These are phyloP conservation scores for Limtongia smithiae DNA, from an alignment of 805 yeast genomes.

Conservation along the genomic window DNA sequence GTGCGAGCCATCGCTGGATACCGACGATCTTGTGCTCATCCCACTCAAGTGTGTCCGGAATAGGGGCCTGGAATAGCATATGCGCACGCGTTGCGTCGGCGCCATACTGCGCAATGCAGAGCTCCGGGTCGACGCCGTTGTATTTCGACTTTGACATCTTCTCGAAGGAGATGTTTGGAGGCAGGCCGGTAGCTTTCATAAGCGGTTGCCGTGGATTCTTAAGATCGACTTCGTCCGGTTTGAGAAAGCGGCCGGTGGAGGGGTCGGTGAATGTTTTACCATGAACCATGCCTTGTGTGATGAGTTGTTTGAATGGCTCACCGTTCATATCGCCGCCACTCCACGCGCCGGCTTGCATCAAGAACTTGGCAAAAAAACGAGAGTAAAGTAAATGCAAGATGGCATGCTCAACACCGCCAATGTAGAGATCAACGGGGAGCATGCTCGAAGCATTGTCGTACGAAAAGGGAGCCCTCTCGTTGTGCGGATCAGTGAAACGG, in stretches of 20 bases:
- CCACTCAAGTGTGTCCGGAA: slow-evolving; percentile 80
- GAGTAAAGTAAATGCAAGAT: slow-evolving; percentile 85
- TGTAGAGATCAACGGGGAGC: slow-evolving; percentile 84
- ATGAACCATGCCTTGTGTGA: slow-evolving; percentile 98
- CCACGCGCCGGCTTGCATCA: slow-evolving; percentile 67
- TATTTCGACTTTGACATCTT: slow-evolving; percentile 96
- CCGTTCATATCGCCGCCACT: slow-evolving; percentile 53
- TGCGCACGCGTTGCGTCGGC: slow-evolving; percentile 95
- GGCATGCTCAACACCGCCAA: slow-evolving; percentile 97
- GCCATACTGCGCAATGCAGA: slow-evolving; percentile 72
- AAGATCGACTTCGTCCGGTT: slow-evolving; percentile 66
- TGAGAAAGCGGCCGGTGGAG: slow-evolving; percentile 65
- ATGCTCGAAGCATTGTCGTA: slow-evolving; percentile 46
- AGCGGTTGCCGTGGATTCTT: slow-evolving; percentile 41
- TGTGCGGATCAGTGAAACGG: slow-evolving; percentile 74
- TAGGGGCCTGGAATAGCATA: slow-evolving; percentile 86
- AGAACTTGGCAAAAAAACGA: slow-evolving; percentile 78
- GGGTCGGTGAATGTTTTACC: slow-evolving; percentile 82
- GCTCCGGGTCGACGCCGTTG: slow-evolving; percentile 88
- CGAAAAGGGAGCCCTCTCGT: slow-evolving; percentile 52
- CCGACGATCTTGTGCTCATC: slow-evolving; percentile 85
- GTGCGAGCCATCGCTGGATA: slow-evolving; percentile 77
- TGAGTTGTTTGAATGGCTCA: slow-evolving; percentile 76
- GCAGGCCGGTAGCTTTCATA: slow-evolving; percentile 48
- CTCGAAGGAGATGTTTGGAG: slow-evolving; percentile 63